Base-by-base conservation (phyloP, 257 asterid species). In the Marsdenia floribunda region DNA sequence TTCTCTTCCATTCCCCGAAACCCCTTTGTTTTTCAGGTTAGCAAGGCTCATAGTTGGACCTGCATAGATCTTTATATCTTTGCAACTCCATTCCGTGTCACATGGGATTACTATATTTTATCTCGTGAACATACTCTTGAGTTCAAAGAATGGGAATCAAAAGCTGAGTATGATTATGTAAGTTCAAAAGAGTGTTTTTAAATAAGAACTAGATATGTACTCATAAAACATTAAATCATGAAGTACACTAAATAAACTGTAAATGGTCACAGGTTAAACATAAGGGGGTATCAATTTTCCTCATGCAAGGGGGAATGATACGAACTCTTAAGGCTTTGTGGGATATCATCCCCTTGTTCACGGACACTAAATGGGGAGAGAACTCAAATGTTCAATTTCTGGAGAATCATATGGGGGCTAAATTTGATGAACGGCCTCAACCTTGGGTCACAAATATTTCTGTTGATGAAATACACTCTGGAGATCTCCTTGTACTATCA, bases 11-110 rank as follows among this genome's bases (percentile, higher is more conserved):
- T 8, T 19, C 18, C 26, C 15, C 72, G 8, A 7, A 44, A 0
- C 24, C 8, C 52, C 35, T 33, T 64, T 6, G 12, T 10, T 77
- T 54, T 84, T 29, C 92, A 91, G 97, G 85, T 89, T 71, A 83
- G 78, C 76, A 71, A 89, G 4, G 91, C 97, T 10, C 96, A 90
- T 80, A 93, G 96, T 79, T 91, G 85, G 93, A 93, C 97, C 49
- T 93, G 98, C 68, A 86, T 91, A 93, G 98, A 93, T 84, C 87
- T 93, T 47, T 93, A 91, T 67, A 54, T 93, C 64, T 90, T 91
- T 76, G 98, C 97, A 47, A 93, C 96, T 29, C 97, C 98, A 18
- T 90, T 84, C 77, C 92, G 89, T 4, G 94, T 93, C 15, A 90
- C 93, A 6, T 93, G 97, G 97, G 97, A 91, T 76, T 93, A 90